Conservation (phyloP, 768 basidiomycete species). For the Tylopilus rubrobrunneus region DNA sequence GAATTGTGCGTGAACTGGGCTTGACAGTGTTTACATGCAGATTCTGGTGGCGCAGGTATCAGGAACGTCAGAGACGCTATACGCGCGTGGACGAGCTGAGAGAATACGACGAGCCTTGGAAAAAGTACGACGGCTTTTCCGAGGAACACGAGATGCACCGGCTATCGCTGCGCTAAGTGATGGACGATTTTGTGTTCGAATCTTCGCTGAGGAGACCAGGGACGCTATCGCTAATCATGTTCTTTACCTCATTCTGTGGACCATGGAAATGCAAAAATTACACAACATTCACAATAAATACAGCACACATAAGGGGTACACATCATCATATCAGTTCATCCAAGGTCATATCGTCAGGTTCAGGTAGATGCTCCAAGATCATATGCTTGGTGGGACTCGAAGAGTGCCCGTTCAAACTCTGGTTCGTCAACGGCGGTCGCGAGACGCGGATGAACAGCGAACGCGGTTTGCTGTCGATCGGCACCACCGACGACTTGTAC, state of each 20-base stretch:
- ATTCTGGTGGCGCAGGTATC: conserved; percentile 29
- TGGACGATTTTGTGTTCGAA: neutral
- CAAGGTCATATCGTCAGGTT: conserved; percentile 48
- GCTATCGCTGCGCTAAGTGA: conserved; percentile 3
- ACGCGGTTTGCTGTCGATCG: conserved; percentile 47
- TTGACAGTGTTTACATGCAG: conserved; percentile 10
- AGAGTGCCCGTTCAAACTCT: conserved; percentile 35
- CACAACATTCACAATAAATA: conserved; percentile 7
- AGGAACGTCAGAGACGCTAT: conserved; percentile 19
- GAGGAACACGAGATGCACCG: conserved; percentile 15
- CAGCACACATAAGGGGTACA: conserved; percentile 4
- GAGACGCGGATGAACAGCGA: conserved; percentile 46
- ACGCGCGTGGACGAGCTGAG: conserved; percentile 24
- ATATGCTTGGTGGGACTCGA: conserved; percentile 14
- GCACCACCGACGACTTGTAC: conserved; percentile 57
- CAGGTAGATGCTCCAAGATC: conserved; percentile 33
- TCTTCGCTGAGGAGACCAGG: neutral
- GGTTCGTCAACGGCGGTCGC: conserved; percentile 44
- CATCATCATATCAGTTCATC: conserved; percentile 41
- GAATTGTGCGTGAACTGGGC: no score
- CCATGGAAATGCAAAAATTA: no score
- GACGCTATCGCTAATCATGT: neutral
- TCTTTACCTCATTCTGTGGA: neutral
- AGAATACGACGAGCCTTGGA: conserved; percentile 31
- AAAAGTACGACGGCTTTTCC: conserved; percentile 18